These are phyloP conservation scores for Protomyces macrosporus DNA, from an alignment of 1,139 yeast species.

Conservation along the genomic window DNA sequence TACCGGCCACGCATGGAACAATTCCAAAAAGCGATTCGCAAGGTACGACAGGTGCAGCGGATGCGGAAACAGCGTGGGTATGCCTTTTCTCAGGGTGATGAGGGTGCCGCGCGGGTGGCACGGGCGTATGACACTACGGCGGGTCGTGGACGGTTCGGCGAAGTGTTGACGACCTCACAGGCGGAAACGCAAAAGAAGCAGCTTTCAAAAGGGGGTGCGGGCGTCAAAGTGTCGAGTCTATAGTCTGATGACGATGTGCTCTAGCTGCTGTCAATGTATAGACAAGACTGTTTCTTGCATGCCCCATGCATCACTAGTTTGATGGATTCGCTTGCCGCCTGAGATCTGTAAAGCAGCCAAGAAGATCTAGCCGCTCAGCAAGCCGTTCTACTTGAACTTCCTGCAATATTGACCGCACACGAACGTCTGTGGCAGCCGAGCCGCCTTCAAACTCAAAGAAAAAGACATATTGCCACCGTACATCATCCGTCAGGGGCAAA, in stretches of 20 bases:
- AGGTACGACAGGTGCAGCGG: constrained; percentile 95
- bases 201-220: neutral
- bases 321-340: neutral
- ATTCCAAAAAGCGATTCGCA: constrained; percentile 93
- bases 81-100: constrained; percentile 95
- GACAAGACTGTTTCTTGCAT: neutral
- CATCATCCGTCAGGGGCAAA: neutral
- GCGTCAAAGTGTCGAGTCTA: neutral
- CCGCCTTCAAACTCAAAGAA: constrained; percentile 26
- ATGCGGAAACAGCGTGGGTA: constrained; percentile 98
- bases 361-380: neutral
- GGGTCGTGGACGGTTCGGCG: constrained; percentile 52
- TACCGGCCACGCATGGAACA: constrained; percentile 93
- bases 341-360: neutral
- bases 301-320: neutral
- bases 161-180: constrained; percentile 35
- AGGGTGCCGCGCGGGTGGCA: constrained; percentile 84
- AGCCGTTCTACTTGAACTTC: neutral
- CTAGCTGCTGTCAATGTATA: neutral
- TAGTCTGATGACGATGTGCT: neutral
- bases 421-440: neutral
- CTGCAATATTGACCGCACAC: neutral
- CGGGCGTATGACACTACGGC: constrained; percentile 91
- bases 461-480: constrained; percentile 26
- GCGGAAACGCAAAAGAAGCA: neutral